Percentiles rank a stretch among this genome's conserved stretches.
Evolutionary conservation across 2,329 filamentous ascomycete genomes (phyloP).

Genomic region (Zymoseptoria ardabiliae): DNA sequence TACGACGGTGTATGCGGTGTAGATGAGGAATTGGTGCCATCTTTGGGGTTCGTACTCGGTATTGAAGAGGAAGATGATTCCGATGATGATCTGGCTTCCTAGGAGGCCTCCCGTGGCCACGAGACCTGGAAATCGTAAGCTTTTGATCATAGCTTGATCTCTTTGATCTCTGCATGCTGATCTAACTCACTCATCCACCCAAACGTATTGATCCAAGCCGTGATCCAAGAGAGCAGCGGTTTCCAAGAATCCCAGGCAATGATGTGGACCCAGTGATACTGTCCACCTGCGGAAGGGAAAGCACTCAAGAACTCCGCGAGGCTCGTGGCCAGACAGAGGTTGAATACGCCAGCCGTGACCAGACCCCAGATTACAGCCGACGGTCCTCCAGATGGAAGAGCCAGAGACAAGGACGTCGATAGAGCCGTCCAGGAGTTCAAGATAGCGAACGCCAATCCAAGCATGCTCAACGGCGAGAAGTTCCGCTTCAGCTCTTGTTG

Average conservation of each 20-base stretch:
- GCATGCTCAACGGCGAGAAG: constrained; percentile 50
- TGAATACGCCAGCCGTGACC: constrained; percentile 54
- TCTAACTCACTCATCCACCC: constrained; percentile 51
- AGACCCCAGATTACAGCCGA: constrained; percentile 66
- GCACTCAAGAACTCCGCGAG: constrained; percentile 59
- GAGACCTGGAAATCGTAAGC: constrained; percentile 36
- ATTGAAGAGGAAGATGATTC: constrained; percentile 56
- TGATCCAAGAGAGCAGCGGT: constrained; percentile 59
- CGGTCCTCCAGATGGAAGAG: constrained; percentile 63
- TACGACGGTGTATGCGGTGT: constrained; percentile 55
- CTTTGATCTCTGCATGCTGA: background rate
- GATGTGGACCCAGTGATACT: constrained; percentile 68
- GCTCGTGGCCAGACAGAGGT: constrained; percentile 60
- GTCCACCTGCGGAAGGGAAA: constrained; percentile 41
- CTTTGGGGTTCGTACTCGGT: constrained; percentile 49
- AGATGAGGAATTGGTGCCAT: constrained; percentile 70
- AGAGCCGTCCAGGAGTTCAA: constrained; percentile 58
- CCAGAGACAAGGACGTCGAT: constrained; percentile 51
- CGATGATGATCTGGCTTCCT: constrained; percentile 59
- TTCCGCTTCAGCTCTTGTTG: constrained; percentile 52
- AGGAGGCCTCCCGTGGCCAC: constrained; percentile 62
- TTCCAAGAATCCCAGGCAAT: constrained; percentile 55
- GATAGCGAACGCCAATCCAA: constrained; percentile 56
- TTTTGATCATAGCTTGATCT: background rate
- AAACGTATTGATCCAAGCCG: constrained; percentile 66